These are phyloP conservation scores for Mariannaea sp. DNA, from an alignment of 2,329 filamentous ascomycete species.

Conservation along the genomic window DNA sequence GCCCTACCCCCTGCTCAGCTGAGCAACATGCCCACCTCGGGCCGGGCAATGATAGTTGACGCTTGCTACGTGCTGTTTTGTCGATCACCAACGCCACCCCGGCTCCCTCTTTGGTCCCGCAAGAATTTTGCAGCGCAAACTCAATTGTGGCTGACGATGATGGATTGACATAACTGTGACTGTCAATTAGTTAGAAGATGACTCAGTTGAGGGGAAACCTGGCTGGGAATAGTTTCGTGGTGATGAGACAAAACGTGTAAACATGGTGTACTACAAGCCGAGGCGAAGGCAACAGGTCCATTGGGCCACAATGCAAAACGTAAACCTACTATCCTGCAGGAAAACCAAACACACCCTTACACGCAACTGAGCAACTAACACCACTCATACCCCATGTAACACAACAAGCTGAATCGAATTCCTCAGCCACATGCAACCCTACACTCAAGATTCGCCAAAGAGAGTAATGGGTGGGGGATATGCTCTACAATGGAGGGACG, in stretches of 20 bases:
- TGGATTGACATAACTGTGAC: conserved; percentile 23
- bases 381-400: neutral
- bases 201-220: neutral
- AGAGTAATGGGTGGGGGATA: neutral
- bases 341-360: too few relatives aligned
- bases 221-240: neutral
- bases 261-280: neutral
- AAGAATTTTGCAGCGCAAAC: conserved; percentile 27
- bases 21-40: conserved; percentile 9
- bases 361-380: neutral
- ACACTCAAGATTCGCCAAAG: neutral
- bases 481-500: conserved; percentile 3
- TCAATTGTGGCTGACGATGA: conserved; percentile 35
- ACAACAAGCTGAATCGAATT: neutral
- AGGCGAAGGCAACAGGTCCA: neutral
- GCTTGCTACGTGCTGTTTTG: conserved; percentile 13
- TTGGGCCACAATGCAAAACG: too few relatives aligned
- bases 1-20: conserved; percentile 32
- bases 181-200: neutral
- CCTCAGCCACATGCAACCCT: conserved; percentile 14
- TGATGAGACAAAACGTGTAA: neutral
- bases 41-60: neutral
- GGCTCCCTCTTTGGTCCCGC: too few relatives aligned
- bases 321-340: too few relatives aligned
- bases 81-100: conserved; percentile 22